Base-by-base conservation (phyloP, 2,329 filamentous ascomycete genomes). In the Penicillium crustosum region DNA sequence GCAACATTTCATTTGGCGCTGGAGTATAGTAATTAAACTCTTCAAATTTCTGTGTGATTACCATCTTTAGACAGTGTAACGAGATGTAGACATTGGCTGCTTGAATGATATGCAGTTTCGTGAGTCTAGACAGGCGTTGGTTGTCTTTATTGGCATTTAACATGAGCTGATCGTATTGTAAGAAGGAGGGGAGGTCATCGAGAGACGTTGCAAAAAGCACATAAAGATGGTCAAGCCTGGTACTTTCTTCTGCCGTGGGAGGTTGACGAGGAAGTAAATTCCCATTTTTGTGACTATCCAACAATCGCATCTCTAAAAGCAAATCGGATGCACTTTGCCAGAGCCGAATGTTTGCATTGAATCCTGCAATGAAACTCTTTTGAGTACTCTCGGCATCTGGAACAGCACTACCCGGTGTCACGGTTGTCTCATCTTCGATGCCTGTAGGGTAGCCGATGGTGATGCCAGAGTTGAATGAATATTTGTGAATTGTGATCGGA, bases 401-500 rank as follows among this genome's bases (percentile, higher is more conserved):
- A 38, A 31, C 49, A 13, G 50, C 29, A 38, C 52, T 49, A 7
- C 36, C 65, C 39, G 53, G 67, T 62, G 9, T 67, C 58, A 43
- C 65, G n/a, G 50, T 66, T 49, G 12, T 36, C 19, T 35, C 68
- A 36, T 62, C 67, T 65, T 44, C 67, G 17, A 45, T 57, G 15
- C 51, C 66, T 47, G 43, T 61, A 5, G 67, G 66, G 50, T 68
- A 66, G 10, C 58, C 55, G 0, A 73, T 75, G 0, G 75, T 78
- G 21, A 79, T 77, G 7, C 73, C 75, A 0, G 69, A 66, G 27
- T 77, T 73, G 49, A 78, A 77, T 1, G 73, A 78, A 58, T 73
- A 78, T 44, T 77, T 75, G 61, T 79, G 77, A 12, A 80, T 73
- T 0, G 77, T 78, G 4, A 79, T 78, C 2, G 77, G 77, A 0